phyloP scores from a whole-genome alignment of 345 rosid genomes.

The Geranium rotundifolium region DNA sequence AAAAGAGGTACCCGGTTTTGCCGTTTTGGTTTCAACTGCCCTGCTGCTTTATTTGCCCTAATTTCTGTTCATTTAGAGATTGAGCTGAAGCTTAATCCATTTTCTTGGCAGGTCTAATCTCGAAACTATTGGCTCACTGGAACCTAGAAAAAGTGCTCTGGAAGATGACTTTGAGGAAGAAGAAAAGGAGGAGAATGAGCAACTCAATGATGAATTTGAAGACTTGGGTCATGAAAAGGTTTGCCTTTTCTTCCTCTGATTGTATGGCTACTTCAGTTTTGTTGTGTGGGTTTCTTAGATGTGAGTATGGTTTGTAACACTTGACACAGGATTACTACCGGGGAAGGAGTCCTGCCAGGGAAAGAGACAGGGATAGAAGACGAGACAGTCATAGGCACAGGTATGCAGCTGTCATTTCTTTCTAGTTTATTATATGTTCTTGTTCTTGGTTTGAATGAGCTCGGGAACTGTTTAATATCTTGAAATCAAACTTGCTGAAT shows the following conservation, averaged over 20 bases:
- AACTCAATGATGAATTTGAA: conserved; percentile 42
- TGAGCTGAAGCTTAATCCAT: not conserved
- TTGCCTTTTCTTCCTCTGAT: not conserved
- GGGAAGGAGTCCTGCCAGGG: conserved; percentile 70
- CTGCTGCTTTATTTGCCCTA: not conserved
- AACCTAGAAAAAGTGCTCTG: conserved; percentile 76
- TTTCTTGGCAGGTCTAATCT: conserved; percentile 54
- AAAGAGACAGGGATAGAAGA: conserved; percentile 69
- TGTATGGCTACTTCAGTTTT: not conserved
- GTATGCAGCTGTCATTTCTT: conserved; percentile 17
- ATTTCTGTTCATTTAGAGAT: not conserved
- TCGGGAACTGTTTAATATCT: not conserved
- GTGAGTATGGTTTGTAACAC: not conserved
- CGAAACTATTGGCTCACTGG: conserved; percentile 56
- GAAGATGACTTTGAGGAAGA: conserved; percentile 98
- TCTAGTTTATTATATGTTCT: not conserved
- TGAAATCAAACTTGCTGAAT: not conserved
- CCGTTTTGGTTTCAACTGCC: not conserved
- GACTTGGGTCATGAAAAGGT: conserved; percentile 55
- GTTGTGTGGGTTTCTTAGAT: not conserved
- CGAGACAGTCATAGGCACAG: conserved; percentile 66
- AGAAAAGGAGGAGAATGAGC: conserved; percentile 79
- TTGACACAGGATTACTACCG: conserved; percentile 62
- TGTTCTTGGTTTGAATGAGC: not conserved
- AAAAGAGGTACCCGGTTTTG: conserved; percentile 45